phyloP scores from a whole-genome alignment of 805 yeast species.

The Saccharomycopsis javanensis region DNA sequence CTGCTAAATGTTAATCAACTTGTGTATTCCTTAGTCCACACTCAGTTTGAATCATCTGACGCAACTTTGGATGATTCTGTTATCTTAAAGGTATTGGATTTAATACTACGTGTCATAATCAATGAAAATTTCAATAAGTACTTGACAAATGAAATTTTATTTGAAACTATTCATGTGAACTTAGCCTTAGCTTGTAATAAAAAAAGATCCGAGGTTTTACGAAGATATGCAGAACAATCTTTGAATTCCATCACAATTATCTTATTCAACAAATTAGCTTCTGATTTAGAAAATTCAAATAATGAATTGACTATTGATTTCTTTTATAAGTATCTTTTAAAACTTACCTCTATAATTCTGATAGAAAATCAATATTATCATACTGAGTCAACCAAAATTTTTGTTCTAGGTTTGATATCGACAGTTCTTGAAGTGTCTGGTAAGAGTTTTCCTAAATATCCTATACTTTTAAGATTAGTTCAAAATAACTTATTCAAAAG shows the following conservation, averaged over 20 bases:
- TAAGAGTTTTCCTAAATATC: slow-evolving; percentile 37
- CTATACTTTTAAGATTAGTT: slow-evolving; percentile 46
- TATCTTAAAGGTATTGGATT: slow-evolving; percentile 65
- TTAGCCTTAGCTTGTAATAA: slow-evolving; percentile 87
- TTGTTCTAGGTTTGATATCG: slow-evolving; percentile 68
- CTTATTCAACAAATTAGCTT: slow-evolving; percentile 51
- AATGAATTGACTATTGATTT: slow-evolving; percentile 46
- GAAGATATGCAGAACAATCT: slow-evolving; percentile 83
- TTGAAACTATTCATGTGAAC: slow-evolving; percentile 86
- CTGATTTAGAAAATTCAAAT: slow-evolving; percentile 56
- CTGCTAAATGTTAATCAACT: slow-evolving; percentile 27
- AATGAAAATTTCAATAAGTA: slow-evolving; percentile 37
- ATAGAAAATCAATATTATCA: slow-evolving; percentile 78
- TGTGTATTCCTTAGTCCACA: slow-evolving; percentile 67
- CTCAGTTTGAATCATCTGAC: slow-evolving; percentile 92
- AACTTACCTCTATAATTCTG: slow-evolving; percentile 68
- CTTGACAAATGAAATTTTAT: slow-evolving; percentile 73
- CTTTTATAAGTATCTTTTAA: slow-evolving; percentile 54
- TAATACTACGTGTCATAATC: slow-evolving; percentile 57
- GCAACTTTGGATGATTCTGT: slow-evolving; percentile 89
- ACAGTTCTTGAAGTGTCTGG: slow-evolving; percentile 81
- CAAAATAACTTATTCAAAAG: slow-evolving; percentile 82
- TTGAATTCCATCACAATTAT: slow-evolving; percentile 59
- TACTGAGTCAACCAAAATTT: slow-evolving; percentile 76
- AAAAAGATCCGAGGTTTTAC: slow-evolving; percentile 77